Percentiles rank a stretch among this genome's conserved stretches.
Conservation (phyloP, 768 basidiomycete genomes). For the Nevesoporus exiguus region DNA sequence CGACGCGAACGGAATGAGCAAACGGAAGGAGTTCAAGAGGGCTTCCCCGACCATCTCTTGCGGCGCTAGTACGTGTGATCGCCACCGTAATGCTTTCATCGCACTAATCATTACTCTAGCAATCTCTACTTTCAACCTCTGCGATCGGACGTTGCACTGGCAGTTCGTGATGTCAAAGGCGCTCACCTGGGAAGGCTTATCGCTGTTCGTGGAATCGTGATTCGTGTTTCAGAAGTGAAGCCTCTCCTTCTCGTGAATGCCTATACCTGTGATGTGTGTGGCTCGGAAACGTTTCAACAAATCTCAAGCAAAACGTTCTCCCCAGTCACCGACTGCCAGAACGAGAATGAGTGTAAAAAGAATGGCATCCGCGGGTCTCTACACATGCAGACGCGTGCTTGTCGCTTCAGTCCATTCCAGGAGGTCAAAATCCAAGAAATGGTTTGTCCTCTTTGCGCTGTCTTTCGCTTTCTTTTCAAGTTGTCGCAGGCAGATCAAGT, state of each 20-base stretch:
- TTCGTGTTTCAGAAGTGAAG: constrained; percentile 98
- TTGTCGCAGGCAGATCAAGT: constrained; percentile 87
- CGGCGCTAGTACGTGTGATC: constrained; percentile 81
- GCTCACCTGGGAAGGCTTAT: constrained; percentile 86
- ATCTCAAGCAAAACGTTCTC: constrained; percentile 89
- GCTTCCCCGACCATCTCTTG: constrained; percentile 88
- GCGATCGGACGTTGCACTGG: constrained; percentile 68
- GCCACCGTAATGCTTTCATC: background rate
- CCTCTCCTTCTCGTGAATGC: constrained; percentile 96
- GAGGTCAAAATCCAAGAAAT: constrained; percentile 99
- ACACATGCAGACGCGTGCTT: constrained; percentile 98
- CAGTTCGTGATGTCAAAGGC: constrained; percentile 90
- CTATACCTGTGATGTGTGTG: constrained; percentile 97
- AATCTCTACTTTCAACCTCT: constrained; percentile 94
- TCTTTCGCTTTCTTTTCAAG: constrained; percentile 7
- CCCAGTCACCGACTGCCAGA: constrained; percentile 86
- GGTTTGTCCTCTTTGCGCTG: constrained; percentile 43
- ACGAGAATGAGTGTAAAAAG: constrained; percentile 77
- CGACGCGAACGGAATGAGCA: constrained; percentile 84
- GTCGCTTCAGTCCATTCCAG: constrained; percentile 96
- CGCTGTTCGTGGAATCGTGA: constrained; percentile 96
- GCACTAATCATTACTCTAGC: constrained; percentile 41
- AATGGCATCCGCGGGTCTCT: constrained; percentile 86
- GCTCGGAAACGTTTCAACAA: constrained; percentile 98
- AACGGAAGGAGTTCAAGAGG: constrained; percentile 65